Conservation (phyloP, 1,284 basidiomycete genomes). For the Papiliotrema terrestris region DNA sequence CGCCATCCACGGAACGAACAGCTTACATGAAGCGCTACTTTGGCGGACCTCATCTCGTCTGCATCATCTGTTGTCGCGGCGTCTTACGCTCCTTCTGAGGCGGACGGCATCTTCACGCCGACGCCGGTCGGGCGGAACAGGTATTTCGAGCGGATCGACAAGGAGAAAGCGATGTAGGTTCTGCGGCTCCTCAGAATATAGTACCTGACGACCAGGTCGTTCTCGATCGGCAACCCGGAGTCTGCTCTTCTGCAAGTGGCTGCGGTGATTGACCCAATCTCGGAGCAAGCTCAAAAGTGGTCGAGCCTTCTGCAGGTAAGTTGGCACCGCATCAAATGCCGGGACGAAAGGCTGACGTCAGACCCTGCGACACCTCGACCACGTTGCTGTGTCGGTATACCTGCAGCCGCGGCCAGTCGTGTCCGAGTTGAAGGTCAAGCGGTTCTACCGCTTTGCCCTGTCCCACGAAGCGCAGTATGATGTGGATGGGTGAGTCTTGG, state of each 20-base stretch:
- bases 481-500: constrained; percentile 59
- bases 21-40: constrained; percentile 51
- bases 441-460: constrained; percentile 85
- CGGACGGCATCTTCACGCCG: constrained; percentile 66
- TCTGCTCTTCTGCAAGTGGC: constrained; percentile 70
- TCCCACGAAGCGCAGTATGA: constrained; percentile 63
- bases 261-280: constrained; percentile 78
- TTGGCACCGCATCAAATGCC: no score
- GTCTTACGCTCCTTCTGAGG: constrained; percentile 62
- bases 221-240: constrained; percentile 64
- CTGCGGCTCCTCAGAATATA: neutral
- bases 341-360: constrained; percentile 21
- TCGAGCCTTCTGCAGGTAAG: constrained; percentile 67
- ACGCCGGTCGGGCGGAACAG: constrained; percentile 53
- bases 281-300: constrained; percentile 80
- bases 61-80: constrained; percentile 67
- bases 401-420: constrained; percentile 64
- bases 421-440: constrained; percentile 70
- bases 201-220: constrained; percentile 54
- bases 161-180: constrained; percentile 61
- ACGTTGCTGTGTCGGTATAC: constrained; percentile 66
- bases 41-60: constrained; percentile 61
- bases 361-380: constrained; percentile 49
- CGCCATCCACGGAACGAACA: neutral
- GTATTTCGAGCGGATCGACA: constrained; percentile 59